phyloP scores from a whole-genome alignment of 192 early-diverging fungal genomes.

The Backusella luteola region DNA sequence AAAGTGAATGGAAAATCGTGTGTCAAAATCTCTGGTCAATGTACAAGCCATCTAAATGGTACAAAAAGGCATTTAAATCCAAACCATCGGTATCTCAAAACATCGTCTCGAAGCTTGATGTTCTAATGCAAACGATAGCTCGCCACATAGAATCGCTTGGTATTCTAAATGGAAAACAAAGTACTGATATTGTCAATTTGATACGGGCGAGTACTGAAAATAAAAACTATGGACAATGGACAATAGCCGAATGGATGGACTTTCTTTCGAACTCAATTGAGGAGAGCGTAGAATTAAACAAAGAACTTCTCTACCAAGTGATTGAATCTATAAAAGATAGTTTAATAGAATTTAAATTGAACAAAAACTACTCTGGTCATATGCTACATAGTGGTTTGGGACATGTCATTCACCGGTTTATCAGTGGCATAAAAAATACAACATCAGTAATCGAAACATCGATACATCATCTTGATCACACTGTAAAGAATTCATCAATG shows the following conservation, averaged over 20 bases:
- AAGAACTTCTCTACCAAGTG: background rate
- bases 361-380: background rate
- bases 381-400: background rate
- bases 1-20: constrained; percentile 5
- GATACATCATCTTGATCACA: background rate
- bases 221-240: background rate
- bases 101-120: background rate
- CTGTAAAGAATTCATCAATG: background rate
- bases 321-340: constrained; percentile 3
- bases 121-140: background rate
- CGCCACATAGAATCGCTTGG: background rate
- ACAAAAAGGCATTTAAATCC: background rate
- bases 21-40: background rate
- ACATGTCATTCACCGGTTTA: background rate
- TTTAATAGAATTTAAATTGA: background rate
- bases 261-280: background rate
- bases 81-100: background rate
- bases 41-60: constrained; percentile 8
- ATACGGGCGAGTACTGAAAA: background rate
- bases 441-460: background rate
- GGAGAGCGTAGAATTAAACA: background rate
- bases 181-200: background rate
- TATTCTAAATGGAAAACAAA: background rate
- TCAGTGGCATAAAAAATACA: background rate
- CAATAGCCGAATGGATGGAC: background rate